Evolutionary conservation across 1,284 basidiomycete species (phyloP).

Genomic region (Thelephora terrestris): DNA sequence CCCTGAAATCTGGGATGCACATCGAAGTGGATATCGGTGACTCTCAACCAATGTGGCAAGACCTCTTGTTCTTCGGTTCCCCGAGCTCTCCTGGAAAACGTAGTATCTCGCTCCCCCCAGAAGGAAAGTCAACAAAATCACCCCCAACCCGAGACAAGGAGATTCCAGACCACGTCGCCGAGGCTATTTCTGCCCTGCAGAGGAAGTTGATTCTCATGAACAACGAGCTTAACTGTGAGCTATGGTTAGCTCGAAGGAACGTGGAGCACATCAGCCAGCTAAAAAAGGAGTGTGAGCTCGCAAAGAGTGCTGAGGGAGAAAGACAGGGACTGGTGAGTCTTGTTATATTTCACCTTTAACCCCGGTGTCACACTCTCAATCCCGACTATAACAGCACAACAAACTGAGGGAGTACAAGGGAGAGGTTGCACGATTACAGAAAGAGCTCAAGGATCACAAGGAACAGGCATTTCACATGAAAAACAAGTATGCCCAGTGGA

Average conservation of each 20-base stretch:
- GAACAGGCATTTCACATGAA: constrained; percentile 53
- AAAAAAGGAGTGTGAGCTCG: constrained; percentile 61
- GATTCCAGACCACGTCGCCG: constrained; percentile 37
- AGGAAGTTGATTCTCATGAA: constrained; percentile 62
- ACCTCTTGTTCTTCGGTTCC: constrained; percentile 24
- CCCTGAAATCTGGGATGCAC: constrained; percentile 56
- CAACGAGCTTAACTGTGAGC: constrained; percentile 74
- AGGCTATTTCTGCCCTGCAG: constrained; percentile 59
- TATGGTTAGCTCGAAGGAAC: constrained; percentile 71
- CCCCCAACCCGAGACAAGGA: constrained; percentile 10
- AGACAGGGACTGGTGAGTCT: constrained; percentile 64
- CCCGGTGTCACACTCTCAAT: neutral
- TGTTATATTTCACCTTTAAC: neutral
- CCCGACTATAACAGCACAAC: constrained; percentile 45
- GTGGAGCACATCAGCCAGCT: constrained; percentile 69
- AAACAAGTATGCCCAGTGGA: constrained; percentile 65
- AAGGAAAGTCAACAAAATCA: neutral
- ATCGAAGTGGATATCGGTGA: constrained; percentile 38
- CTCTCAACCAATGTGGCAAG: constrained; percentile 38
- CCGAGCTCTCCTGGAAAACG: constrained; percentile 2
- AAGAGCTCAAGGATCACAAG: constrained; percentile 53
- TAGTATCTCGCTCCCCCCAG: neutral
- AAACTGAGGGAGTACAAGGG: constrained; percentile 62
- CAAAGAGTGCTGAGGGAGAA: constrained; percentile 66
- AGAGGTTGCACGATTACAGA: constrained; percentile 51